These are phyloP conservation scores for Saksenaea vasiformis DNA, from an alignment of 371 early-diverging fungal species.

Conservation along the genomic window DNA sequence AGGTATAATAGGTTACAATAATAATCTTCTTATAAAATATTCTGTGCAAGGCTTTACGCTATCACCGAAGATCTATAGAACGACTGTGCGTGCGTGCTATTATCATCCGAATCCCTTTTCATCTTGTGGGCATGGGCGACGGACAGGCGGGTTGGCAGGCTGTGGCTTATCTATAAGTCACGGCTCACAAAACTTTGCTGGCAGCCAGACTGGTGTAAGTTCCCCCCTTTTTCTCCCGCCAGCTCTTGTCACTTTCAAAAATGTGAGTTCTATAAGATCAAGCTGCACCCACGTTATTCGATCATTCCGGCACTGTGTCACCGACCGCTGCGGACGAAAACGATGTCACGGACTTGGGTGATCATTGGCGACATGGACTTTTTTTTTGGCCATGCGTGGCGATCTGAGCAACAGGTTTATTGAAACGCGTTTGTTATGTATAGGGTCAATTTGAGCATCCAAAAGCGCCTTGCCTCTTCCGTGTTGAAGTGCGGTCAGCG, in stretches of 20 bases:
- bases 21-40: too few species aligned
- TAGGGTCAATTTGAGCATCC: slow-evolving; percentile 84
- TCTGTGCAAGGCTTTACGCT: too few species aligned
- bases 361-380: background rate
- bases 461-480: slow-evolving; percentile 97
- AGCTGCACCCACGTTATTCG: background rate
- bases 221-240: background rate
- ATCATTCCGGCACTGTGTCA: background rate
- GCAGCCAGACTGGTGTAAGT: background rate
- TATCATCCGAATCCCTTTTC: too few species aligned
- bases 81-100: too few species aligned
- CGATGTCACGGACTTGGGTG: background rate
- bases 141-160: too few species aligned
- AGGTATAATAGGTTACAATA: too few species aligned
- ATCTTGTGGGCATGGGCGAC: too few species aligned
- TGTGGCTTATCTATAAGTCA: background rate
- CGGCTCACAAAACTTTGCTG: background rate
- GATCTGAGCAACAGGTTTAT: background rate
- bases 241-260: background rate
- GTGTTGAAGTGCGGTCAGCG: slow-evolving; percentile 99
- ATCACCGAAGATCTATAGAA: too few species aligned
- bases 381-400: background rate
- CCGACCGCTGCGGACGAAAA: background rate
- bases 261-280: background rate
- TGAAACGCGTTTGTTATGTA: slow-evolving; percentile 4